Conservation (phyloP, 139 green algal genomes). For the Coelastrella sp. region DNA sequence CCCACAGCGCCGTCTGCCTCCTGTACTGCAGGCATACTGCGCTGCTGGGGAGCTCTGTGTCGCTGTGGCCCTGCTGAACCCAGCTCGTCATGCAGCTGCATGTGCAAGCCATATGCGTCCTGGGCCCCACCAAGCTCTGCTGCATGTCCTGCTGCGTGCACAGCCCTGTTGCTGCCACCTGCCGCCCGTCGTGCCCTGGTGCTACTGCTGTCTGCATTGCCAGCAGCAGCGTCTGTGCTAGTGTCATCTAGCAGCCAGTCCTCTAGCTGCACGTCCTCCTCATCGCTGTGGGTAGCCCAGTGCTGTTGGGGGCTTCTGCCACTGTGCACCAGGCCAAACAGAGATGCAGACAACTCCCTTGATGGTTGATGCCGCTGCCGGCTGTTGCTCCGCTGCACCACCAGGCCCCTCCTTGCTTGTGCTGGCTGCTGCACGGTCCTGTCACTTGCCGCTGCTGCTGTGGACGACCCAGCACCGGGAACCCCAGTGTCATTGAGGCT, state of each 20-base stretch:
- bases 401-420: not conserved
- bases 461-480: not conserved
- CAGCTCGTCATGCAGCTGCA: too few species aligned
- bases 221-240: too few species aligned
- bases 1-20: not conserved
- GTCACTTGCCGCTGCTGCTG: not conserved
- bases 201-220: too few species aligned
- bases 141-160: too few species aligned
- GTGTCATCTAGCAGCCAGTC: constrained; percentile 2
- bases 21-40: not conserved
- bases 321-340: constrained; percentile 8
- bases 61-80: too few species aligned
- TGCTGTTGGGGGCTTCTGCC: constrained; percentile 32
- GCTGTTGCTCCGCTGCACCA: not conserved
- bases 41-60: too few species aligned
- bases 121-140: too few species aligned
- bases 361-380: not conserved
- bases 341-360: not conserved
- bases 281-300: not conserved
- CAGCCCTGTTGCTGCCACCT: too few species aligned
- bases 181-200: too few species aligned
- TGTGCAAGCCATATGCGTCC: too few species aligned
- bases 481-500: not conserved
- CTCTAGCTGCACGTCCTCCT: constrained; percentile 2
- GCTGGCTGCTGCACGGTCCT: not conserved